Percentiles rank a stretch among this genome's conserved stretches.
Conservation (phyloP, 2,329 filamentous ascomycete species). For the Pseudocercospora macadamiae region DNA sequence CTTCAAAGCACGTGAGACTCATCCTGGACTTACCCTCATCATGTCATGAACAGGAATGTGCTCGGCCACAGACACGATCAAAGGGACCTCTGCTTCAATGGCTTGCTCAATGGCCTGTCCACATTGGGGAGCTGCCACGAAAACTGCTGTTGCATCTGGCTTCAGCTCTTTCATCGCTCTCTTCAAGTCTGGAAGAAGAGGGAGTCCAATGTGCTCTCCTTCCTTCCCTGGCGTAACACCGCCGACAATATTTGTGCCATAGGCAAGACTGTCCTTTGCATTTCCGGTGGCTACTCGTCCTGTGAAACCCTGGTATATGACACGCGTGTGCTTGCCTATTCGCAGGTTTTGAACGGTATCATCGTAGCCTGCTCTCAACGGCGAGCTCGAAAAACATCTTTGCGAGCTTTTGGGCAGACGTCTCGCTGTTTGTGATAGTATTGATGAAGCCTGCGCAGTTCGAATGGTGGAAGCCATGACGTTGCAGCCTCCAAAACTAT, state of each 20-base stretch:
- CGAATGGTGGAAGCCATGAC: conserved; percentile 29
- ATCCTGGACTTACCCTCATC: conserved; percentile 58
- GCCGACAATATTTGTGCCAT: conserved; percentile 79
- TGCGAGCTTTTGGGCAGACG: conserved; percentile 9
- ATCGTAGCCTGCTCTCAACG: conserved; percentile 51
- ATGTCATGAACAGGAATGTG: conserved; percentile 80
- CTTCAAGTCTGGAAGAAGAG: conserved; percentile 69
- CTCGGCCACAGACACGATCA: conserved; percentile 78
- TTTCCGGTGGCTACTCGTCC: conserved; percentile 72
- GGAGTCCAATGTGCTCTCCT: conserved; percentile 72
- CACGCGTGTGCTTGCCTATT: conserved; percentile 67
- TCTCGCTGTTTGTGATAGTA: conserved; percentile 23
- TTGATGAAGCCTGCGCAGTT: conserved; percentile 23
- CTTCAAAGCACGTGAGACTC: not conserved
- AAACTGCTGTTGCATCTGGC: conserved; percentile 78
- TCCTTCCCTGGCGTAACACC: conserved; percentile 73
- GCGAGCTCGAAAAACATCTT: conserved; percentile 35
- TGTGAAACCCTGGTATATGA: conserved; percentile 73
- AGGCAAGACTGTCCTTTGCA: conserved; percentile 73
- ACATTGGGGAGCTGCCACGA: conserved; percentile 75
- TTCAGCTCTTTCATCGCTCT: conserved; percentile 70
- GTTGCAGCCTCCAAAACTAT: conserved; percentile 2
- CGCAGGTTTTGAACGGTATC: conserved; percentile 68
- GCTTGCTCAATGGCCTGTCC: conserved; percentile 76
- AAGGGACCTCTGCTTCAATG: conserved; percentile 75